Evolutionary conservation across 768 basidiomycete genomes (phyloP), one percentile per base, ranked within the genome.

Genomic region (Hygrophoropsis aurantiaca): DNA sequence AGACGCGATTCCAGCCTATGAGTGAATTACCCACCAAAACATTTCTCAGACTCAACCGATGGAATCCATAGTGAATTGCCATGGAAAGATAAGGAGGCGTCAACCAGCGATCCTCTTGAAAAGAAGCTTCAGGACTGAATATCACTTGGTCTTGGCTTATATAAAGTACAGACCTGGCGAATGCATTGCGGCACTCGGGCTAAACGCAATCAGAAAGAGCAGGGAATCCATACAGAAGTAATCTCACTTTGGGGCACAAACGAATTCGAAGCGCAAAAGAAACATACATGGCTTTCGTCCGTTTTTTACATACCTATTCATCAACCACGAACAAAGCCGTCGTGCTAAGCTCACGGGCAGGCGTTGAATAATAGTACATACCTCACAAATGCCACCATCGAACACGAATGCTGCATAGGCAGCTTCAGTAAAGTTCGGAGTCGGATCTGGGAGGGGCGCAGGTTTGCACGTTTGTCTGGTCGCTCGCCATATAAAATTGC

Each of bases 381-480:
- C 81, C 59, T 77, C 75, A 53, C 87, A 89, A 2, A 50, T 15
- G 0, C 84, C 83, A 0, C 61, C 61, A 53, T 80, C 79, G 47
- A 84, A 88, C 19, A 87, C 50, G 45, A 86, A 78, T 0, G 84
- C 78, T n/a, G 81, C 82, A 59, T 81, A 85, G 0, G 77, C 68
- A 0, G 79, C 57, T 55, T 89, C 87, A 4, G 71, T 75, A 58
- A 78, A 78, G 0, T 56, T 66, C 11, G 56, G 67, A 15, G 46
- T 65, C 2, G 74, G 78, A 5, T 73, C 70, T 1, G 77, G 80
- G 9, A 80, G 62, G 5, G 70, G 56, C 1, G 7, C 15, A 0
- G 69, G 69, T 6, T 40, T 16, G 51, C 61, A 73, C 5, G 62
- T 52, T 21, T 67, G 51, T 19, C 87, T 73, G 25, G 75, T 74